Percentiles rank a stretch among this genome's conserved stretches.
Evolutionary conservation across 208 protist species (phyloP).

Genomic region (Trypanosoma grayi): DNA sequence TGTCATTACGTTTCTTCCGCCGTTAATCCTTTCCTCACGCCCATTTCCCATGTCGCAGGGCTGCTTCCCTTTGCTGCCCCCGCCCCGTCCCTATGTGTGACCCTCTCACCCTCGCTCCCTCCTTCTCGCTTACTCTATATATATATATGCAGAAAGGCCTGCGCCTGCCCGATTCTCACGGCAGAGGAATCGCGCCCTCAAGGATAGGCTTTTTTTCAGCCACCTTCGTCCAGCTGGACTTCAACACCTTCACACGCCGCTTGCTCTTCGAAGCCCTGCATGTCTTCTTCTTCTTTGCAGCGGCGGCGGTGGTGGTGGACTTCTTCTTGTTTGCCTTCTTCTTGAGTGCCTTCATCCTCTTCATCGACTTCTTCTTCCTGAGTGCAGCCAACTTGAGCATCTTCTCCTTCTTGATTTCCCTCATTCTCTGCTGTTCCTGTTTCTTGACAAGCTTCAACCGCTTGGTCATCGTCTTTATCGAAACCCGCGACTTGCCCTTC

Average conservation of each 20-base stretch:
- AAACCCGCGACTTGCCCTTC: too few species aligned
- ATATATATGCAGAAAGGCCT: background rate
- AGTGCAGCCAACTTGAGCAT: too few species aligned
- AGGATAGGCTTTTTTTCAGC: background rate
- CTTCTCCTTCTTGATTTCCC: conserved; percentile 19
- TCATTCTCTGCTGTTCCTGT: background rate
- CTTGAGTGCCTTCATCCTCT: background rate
- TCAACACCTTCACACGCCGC: too few species aligned
- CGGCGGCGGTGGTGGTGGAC: too few species aligned
- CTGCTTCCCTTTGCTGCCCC: too few species aligned
- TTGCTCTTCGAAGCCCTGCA: too few species aligned
- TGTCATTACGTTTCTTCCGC: too few species aligned
- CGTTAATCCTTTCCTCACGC: too few species aligned
- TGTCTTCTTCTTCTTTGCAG: conserved; percentile 10
- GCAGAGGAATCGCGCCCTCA: background rate
- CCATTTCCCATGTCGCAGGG: too few species aligned
- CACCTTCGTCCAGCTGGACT: background rate
- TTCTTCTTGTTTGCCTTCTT: background rate
- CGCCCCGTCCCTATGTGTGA: too few species aligned
- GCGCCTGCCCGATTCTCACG: background rate
- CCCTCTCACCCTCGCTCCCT: conserved; percentile 3
- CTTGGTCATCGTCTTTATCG: conserved; percentile 21
- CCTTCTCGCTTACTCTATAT: too few species aligned
- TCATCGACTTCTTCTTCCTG: conserved; percentile 11
- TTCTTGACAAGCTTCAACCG: conserved; percentile 6